Conservation (phyloP, 2,329 filamentous ascomycete species). For the Zymoseptoria passerinii region DNA sequence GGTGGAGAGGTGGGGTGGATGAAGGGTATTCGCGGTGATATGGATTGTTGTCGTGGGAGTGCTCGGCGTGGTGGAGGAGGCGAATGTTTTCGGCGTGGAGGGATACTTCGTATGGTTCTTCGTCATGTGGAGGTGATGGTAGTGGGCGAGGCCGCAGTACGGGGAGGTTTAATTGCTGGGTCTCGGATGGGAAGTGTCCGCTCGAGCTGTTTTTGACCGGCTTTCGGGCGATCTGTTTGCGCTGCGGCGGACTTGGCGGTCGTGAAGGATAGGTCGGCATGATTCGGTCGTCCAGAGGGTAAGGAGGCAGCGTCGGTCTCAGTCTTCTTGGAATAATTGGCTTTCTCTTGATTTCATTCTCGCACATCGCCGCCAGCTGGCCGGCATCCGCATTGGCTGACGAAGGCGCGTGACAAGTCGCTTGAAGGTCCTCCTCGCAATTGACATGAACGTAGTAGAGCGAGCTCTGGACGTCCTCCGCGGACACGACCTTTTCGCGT, state of each 20-base stretch:
- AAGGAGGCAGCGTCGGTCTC: slow-evolving; percentile 14
- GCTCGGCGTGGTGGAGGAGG: slow-evolving; percentile 15
- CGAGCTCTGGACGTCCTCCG: slow-evolving; percentile 75
- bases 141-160: slow-evolving; percentile 16
- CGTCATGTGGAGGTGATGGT: slow-evolving; percentile 21
- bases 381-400: slow-evolving; percentile 19
- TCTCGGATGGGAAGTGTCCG: not conserved
- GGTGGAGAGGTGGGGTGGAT: slow-evolving; percentile 5
- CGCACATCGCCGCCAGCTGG: slow-evolving; percentile 10
- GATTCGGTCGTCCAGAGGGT: slow-evolving; percentile 10
- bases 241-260: slow-evolving; percentile 7
- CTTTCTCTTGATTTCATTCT: slow-evolving; percentile 12
- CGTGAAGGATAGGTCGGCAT: slow-evolving; percentile 1
- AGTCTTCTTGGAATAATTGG: slow-evolving; percentile 12
- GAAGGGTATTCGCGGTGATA: slow-evolving; percentile 15
- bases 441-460: slow-evolving; percentile 88
- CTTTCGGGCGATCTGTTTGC: slow-evolving; percentile 18
- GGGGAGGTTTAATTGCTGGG: slow-evolving; percentile 12
- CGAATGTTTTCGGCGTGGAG: slow-evolving; percentile 19
- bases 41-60: slow-evolving; percentile 19
- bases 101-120: slow-evolving; percentile 12
- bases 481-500: slow-evolving; percentile 77
- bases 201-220: slow-evolving; percentile 10
- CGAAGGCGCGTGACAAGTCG: slow-evolving; percentile 22
- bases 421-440: slow-evolving; percentile 46